Evolutionary conservation across 805 yeast genomes (phyloP).

Genomic region (Candida broadrunensis): DNA sequence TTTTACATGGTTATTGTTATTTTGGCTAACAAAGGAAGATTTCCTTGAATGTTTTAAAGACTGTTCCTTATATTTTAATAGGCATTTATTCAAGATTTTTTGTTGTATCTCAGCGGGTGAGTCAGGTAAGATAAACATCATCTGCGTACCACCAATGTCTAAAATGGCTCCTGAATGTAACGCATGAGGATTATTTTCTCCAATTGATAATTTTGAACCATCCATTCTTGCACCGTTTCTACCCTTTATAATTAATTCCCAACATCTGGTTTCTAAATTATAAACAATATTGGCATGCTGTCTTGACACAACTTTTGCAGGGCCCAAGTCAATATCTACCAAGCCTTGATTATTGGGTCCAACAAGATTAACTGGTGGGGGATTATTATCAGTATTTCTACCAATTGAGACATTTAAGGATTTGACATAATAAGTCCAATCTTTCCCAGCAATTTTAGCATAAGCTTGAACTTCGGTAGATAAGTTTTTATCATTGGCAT

Average conservation of each 20-base stretch:
- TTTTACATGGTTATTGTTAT: constrained; percentile 22
- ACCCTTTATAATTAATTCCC: constrained; percentile 85
- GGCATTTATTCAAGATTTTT: constrained; percentile 38
- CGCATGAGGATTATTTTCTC: constrained; percentile 48
- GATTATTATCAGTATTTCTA: constrained; percentile 58
- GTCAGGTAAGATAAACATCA: constrained; percentile 98
- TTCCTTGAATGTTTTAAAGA: constrained; percentile 10
- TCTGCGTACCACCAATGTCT: constrained; percentile 96
- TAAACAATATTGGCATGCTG: constrained; percentile 83
- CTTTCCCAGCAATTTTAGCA: constrained; percentile 89
- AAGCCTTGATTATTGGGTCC: constrained; percentile 3
- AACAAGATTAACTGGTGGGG: background rate
- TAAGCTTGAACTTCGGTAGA: constrained; percentile 92
- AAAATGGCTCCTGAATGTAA: constrained; percentile 84
- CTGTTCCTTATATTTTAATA: constrained; percentile 27
- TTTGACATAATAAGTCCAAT: constrained; percentile 94
- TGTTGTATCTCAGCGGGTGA: constrained; percentile 67
- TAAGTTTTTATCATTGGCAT: constrained; percentile 68
- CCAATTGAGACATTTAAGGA: constrained; percentile 75
- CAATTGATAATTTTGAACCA: constrained; percentile 54
- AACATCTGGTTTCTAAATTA: constrained; percentile 67
- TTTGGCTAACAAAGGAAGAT: constrained; percentile 5
- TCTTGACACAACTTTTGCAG: constrained; percentile 94
- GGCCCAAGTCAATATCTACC: constrained; percentile 89
- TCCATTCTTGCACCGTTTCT: constrained; percentile 94